A percentile compares a stretch with the other conserved stretches of the same genome.
Evolutionary conservation across 164 flowering plant species (phyloP).

Genomic region (Aristolochia californica): DNA sequence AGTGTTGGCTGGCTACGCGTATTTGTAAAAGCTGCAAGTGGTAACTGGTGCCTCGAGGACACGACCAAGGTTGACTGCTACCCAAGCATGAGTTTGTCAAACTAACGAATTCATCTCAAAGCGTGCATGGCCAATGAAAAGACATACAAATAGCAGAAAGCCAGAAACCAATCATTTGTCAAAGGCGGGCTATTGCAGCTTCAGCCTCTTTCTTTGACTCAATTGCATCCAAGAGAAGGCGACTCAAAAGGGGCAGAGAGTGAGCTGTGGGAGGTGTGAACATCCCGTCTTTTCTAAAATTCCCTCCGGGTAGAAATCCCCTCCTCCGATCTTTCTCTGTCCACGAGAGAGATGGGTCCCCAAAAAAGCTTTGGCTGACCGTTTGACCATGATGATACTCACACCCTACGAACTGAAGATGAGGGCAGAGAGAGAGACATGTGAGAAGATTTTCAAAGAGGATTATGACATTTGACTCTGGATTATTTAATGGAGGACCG

Average conservation of each 20-base stretch:
- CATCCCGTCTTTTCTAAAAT: neutral
- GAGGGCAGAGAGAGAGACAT: neutral
- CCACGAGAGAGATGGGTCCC: neutral
- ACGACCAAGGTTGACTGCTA: too few species aligned
- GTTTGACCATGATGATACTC: neutral
- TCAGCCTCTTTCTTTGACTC: conserved; percentile 1
- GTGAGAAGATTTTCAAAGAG: neutral
- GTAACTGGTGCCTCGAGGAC: too few species aligned
- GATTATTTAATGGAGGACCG: conserved; percentile 1
- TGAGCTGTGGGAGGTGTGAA: neutral
- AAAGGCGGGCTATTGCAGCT: neutral
- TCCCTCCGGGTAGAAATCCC: neutral
- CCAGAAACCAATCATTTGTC: neutral
- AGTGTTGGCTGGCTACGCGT: too few species aligned
- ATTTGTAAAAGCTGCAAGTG: too few species aligned
- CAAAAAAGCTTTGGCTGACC: neutral
- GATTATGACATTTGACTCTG: neutral
- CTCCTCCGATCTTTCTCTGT: neutral
- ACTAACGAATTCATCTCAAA: too few species aligned
- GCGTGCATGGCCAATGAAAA: neutral
- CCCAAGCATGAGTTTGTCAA: too few species aligned
- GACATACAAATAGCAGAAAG: neutral
- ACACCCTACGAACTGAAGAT: neutral
- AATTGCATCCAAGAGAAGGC: neutral
- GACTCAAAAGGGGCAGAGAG: too few species aligned